Evolutionary conservation across 2,329 filamentous ascomycete genomes (phyloP).

Genomic region (Trichoderma harzianum): DNA sequence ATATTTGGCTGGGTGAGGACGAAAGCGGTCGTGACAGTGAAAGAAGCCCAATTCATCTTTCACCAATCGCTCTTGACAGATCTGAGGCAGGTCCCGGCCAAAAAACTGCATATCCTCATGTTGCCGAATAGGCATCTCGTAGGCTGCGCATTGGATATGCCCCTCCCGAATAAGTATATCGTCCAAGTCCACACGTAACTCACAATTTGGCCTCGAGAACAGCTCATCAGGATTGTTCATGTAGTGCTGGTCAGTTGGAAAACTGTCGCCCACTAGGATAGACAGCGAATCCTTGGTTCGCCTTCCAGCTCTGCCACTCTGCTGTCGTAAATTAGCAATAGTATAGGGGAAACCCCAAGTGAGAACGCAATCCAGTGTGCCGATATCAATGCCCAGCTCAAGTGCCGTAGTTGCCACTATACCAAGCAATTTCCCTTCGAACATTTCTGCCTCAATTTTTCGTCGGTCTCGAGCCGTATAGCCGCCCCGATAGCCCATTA

Average conservation of each 20-base stretch:
- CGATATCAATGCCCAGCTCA: conserved; percentile 93
- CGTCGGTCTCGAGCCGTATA: conserved; percentile 90
- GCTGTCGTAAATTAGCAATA: conserved; percentile 89
- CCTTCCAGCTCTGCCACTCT: conserved; percentile 87
- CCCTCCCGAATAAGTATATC: conserved; percentile 91
- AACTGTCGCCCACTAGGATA: conserved; percentile 82
- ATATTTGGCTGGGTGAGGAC: conserved; percentile 75
- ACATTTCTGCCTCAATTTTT: conserved; percentile 92
- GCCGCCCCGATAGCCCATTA: conserved; percentile 94
- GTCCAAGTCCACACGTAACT: conserved; percentile 84
- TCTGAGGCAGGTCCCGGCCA: conserved; percentile 64
- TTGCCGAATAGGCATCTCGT: conserved; percentile 88
- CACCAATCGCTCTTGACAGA: conserved; percentile 71
- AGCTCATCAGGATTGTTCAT: conserved; percentile 96
- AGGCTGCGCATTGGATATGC: conserved; percentile 91
- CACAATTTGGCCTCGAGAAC: conserved; percentile 85
- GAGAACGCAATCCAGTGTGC: conserved; percentile 86
- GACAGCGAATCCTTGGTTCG: conserved; percentile 92
- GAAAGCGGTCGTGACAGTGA: conserved; percentile 84
- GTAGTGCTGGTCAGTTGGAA: conserved; percentile 90
- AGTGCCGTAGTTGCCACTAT: conserved; percentile 92
- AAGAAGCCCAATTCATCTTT: conserved; percentile 78
- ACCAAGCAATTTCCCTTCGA: conserved; percentile 86
- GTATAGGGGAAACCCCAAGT: conserved; percentile 95
- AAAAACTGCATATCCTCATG: conserved; percentile 76